phyloP scores from a whole-genome alignment of 1,139 yeast species.

The Groenewaldozyma sp. region DNA sequence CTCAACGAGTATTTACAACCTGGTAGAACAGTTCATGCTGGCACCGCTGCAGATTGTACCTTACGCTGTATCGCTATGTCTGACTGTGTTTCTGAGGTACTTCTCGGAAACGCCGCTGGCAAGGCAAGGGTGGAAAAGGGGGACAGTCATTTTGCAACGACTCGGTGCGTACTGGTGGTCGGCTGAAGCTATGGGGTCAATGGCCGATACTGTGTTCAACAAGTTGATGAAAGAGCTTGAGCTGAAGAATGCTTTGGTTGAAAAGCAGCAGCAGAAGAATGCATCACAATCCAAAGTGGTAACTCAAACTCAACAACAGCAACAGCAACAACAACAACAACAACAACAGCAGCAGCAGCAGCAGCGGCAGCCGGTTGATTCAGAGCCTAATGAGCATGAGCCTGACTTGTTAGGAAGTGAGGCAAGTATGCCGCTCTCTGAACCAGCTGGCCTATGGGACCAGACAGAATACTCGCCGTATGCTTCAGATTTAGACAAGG shows the following conservation, averaged over 20 bases:
- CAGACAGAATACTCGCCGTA: too few species aligned
- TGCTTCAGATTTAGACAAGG: not conserved
- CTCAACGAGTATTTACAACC: slow-evolving; percentile 17
- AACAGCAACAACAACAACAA: not conserved
- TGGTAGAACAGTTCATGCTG: slow-evolving; percentile 18
- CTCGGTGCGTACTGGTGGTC: slow-evolving; percentile 23
- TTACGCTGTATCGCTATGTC: slow-evolving; percentile 22
- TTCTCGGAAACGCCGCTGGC: slow-evolving; percentile 9
- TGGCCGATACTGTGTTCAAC: slow-evolving; percentile 22
- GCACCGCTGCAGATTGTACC: slow-evolving; percentile 24
- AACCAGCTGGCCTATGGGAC: too few species aligned
- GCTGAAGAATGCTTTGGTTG: not conserved
- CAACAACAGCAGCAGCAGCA: not conserved
- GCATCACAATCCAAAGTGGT: not conserved
- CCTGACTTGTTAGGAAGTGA: not conserved
- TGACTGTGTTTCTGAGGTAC: slow-evolving; percentile 20
- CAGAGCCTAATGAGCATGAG: not conserved
- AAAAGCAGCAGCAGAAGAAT: not conserved
- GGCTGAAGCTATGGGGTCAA: slow-evolving; percentile 24
- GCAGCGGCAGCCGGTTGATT: not conserved
- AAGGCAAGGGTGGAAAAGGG: slow-evolving; percentile 18
- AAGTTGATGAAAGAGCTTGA: slow-evolving; percentile 18
- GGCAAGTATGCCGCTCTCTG: not conserved
- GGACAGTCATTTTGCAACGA: slow-evolving; percentile 17
- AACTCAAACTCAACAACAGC: not conserved